Evolutionary conservation across 768 basidiomycete genomes (phyloP), one percentile per base, ranked within the genome.

Genomic region (Tricholoma bakamatsutake): DNA sequence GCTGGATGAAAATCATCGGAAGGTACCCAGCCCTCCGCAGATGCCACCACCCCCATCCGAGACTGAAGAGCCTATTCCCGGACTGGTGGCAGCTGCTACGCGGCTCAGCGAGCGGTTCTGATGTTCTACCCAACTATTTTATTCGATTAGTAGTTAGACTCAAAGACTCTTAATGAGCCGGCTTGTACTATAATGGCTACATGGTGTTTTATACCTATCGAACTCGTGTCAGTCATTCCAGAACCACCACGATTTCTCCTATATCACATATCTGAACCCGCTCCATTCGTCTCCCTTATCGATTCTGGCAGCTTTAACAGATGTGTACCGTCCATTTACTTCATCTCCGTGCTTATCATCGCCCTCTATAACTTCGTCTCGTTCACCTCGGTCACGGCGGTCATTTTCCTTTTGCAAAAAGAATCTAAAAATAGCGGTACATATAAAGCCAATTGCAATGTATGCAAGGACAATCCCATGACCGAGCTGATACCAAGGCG

Each of bases 1-100:
- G 89, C 80, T 96, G n/a, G 93, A 96, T 64, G 82, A 88, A 66
- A 82, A 92, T 66, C 79, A 78, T 35, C 79, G 78, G 10, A 85
- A 87, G 66, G 58, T 52, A 18, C 57, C 62, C 47, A 62, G 58
- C 50, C 31, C 62, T 37, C 61, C 64, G 33, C 60, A 59, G 15
- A 43, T 37, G 31, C 55, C 67, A 7, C 61, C 70, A n/a, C 71
- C 73, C 52, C 64, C 69, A 52, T 53, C 72, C 5, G 69, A 68
- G 50, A 64, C 69, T 10, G 77, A 75, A 40, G 69, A 71, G 18
- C 77, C 80, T 17, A 56, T 75, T 7, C 84, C 84, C 13, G 66
- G 74, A 10, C 79, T 86, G 34, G 70, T 75, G 11, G 74, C 80
- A 21, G 74, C 80, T 28, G 70, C 75, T 21, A 74, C 70, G 39